These are phyloP conservation scores for Alternaria incomplexa DNA, from an alignment of 2,329 filamentous ascomycete genomes.

Conservation along the genomic window DNA sequence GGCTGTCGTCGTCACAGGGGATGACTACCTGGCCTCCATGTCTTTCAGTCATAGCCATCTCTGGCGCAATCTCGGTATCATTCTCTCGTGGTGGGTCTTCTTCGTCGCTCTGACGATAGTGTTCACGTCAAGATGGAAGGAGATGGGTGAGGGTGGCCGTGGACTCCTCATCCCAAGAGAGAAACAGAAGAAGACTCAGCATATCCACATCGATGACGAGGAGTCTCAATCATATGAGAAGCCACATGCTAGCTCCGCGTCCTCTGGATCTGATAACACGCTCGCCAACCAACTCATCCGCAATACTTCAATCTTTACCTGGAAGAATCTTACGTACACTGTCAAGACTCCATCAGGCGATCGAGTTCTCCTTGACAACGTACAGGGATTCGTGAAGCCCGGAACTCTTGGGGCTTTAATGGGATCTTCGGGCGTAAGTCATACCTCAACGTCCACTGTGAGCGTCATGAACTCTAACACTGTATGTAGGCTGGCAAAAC, in stretches of 20 bases:
- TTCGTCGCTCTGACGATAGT: conserved; percentile 62
- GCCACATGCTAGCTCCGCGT: neutral
- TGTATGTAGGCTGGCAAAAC: conserved; percentile 34
- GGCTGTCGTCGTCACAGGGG: conserved; percentile 58
- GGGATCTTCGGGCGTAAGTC: conserved; percentile 29
- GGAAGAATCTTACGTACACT: conserved; percentile 61
- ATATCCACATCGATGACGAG: conserved; percentile 52
- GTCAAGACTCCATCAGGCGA: conserved; percentile 55
- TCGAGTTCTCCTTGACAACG: conserved; percentile 57
- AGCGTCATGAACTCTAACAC: neutral
- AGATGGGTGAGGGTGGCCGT: conserved; percentile 57
- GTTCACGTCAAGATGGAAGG: conserved; percentile 64
- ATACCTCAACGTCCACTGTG: neutral
- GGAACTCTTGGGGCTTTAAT: conserved; percentile 55
- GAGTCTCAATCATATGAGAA: conserved; percentile 50
- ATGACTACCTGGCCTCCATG: conserved; percentile 62
- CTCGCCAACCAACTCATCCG: conserved; percentile 57
- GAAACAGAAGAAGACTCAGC: conserved; percentile 19
- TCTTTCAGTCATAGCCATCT: conserved; percentile 41
- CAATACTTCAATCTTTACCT: conserved; percentile 73
- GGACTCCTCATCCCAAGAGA: conserved; percentile 65
- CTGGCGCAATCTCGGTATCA: conserved; percentile 52
- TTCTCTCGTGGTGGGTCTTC: conserved; percentile 50
- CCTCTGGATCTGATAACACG: neutral
- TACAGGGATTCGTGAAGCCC: conserved; percentile 60